Base-by-base conservation (phyloP, 2,329 filamentous ascomycete genomes). In the Trichoderma cornu-damae region DNA sequence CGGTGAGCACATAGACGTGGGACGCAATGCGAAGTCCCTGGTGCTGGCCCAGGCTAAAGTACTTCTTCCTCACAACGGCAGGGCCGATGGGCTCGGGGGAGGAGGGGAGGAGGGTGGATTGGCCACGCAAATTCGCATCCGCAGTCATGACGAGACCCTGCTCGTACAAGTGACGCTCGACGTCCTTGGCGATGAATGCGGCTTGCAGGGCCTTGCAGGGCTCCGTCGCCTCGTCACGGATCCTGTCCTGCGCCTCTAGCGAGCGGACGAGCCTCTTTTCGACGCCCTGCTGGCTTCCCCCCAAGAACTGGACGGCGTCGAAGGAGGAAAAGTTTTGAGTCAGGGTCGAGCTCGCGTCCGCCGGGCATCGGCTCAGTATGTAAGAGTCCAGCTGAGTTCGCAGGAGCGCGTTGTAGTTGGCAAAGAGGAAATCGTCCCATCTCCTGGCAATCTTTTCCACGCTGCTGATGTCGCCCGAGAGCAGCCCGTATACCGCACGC, bases 391-490 rank as follows among this genome's bases (percentile, higher is more conserved):
- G 93, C 64, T 93, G 87, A 2, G 85, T 83, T 54, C 92, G 82
- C 8, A 96, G 73, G 4, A 93, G 76, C n/a, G 89, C 86, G 67
- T 95, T 96, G 76, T 94, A 94, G 69, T 92, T 85, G 34, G 87
- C 86, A 70, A 94, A 96, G 16, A 96, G 79, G 65, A 87, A 84
- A 67, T 97, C 93, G 63, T 96, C 90, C 87, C 91, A 95, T 20
- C 80, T 84, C 50, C 82, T 79, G 68, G 89, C 91, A 37, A 93
- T 84, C 62, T 83, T 83, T 67, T 89, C 85, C 9, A 95, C 89
- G 51, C 87, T 89, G 35, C 82, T 75, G 49, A 91, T 80, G 67
- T 96, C 90, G 49, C 94, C 94, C 40, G 88, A 87, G n/a, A 99
- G 79, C 11, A 96, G 75, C 26, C 90, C 93, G 68, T 96, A 96